phyloP scores from a whole-genome alignment of 2,329 filamentous ascomycete species.

The Hysterium pulicare region DNA sequence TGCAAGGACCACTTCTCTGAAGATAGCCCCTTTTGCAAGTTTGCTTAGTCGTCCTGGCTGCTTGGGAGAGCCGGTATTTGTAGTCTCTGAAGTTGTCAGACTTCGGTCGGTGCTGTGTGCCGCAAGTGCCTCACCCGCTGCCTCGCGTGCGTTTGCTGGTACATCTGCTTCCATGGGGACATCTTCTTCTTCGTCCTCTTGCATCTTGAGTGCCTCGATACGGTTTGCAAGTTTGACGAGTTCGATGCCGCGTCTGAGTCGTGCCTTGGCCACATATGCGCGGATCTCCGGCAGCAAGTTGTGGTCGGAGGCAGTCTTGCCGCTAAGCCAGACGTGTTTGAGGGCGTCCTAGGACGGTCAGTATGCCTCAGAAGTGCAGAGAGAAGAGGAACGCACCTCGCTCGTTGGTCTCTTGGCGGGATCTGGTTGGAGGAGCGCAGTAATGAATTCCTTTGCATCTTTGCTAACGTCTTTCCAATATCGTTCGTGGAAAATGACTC shows the following conservation, averaged over 20 bases:
- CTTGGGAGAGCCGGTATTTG: constrained; percentile 7
- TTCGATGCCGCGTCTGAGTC: constrained; percentile 89
- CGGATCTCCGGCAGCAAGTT: constrained; percentile 97
- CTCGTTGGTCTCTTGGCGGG: constrained; percentile 75
- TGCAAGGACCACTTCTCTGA: constrained; percentile 88
- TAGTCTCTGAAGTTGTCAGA: constrained; percentile 27
- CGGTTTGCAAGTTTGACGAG: constrained; percentile 94
- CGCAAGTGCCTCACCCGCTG: constrained; percentile 47
- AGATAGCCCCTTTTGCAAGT: constrained; percentile 69
- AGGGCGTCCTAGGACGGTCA: constrained; percentile 62
- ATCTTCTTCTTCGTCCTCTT: constrained; percentile 81
- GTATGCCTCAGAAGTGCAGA: constrained; percentile 1
- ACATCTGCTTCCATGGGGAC: constrained; percentile 57
- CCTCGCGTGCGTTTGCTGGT: constrained; percentile 59
- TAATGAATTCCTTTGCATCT: constrained; percentile 94
- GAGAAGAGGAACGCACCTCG: constrained; percentile 51
- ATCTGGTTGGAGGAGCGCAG: constrained; percentile 72
- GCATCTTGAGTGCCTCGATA: constrained; percentile 89
- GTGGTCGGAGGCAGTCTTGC: constrained; percentile 88
- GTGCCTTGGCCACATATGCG: constrained; percentile 86
- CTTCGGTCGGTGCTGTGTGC: constrained; percentile 26
- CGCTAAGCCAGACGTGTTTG: constrained; percentile 82
- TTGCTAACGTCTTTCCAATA: constrained; percentile 98
- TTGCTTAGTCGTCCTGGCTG: constrained; percentile 55
- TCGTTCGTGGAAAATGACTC: constrained; percentile 91